These are phyloP conservation scores for Mentha longifolia DNA, from an alignment of 257 asterid genomes.

Conservation along the genomic window DNA sequence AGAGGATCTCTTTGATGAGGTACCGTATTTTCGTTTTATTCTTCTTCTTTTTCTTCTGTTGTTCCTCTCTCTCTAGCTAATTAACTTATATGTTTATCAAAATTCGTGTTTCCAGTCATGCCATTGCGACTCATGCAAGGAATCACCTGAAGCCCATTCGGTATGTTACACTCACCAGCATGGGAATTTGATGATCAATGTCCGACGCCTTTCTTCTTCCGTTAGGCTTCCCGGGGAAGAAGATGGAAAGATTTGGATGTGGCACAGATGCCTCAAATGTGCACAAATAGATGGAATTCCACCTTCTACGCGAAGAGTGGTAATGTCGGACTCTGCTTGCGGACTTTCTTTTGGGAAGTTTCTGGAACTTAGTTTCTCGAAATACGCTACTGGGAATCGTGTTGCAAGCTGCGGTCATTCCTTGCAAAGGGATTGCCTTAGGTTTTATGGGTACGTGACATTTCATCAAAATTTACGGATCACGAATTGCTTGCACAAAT, in stretches of 20 bases:
- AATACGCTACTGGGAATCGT: constrained; percentile 91
- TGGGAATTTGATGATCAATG: constrained; percentile 84
- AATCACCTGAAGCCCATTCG: constrained; percentile 80
- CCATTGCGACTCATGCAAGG: constrained; percentile 77
- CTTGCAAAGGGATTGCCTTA: constrained; percentile 91
- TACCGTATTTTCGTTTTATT: constrained; percentile 29
- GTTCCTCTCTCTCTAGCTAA: neutral
- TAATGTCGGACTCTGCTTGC: constrained; percentile 97
- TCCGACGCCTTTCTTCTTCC: constrained; percentile 57
- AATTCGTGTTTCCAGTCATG: constrained; percentile 54
- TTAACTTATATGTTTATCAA: constrained; percentile 1
- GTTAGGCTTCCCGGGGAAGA: constrained; percentile 76
- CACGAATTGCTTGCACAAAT: neutral
- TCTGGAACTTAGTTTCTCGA: constrained; percentile 92
- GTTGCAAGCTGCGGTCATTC: constrained; percentile 98
- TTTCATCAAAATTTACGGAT: neutral
- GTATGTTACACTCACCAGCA: constrained; percentile 84
- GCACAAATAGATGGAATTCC: constrained; percentile 67
- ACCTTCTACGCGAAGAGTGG: constrained; percentile 76
- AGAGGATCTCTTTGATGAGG: constrained; percentile 86
- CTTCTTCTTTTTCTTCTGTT: neutral
- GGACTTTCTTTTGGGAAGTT: constrained; percentile 96
- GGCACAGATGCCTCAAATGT: constrained; percentile 96
- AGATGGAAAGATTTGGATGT: constrained; percentile 98
- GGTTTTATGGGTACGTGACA: constrained; percentile 78